Percentiles rank a stretch among this genome's conserved stretches.
These are phyloP conservation scores for Thielaviopsis ethacetica DNA, from an alignment of 2,329 filamentous ascomycete species.

Conservation along the genomic window DNA sequence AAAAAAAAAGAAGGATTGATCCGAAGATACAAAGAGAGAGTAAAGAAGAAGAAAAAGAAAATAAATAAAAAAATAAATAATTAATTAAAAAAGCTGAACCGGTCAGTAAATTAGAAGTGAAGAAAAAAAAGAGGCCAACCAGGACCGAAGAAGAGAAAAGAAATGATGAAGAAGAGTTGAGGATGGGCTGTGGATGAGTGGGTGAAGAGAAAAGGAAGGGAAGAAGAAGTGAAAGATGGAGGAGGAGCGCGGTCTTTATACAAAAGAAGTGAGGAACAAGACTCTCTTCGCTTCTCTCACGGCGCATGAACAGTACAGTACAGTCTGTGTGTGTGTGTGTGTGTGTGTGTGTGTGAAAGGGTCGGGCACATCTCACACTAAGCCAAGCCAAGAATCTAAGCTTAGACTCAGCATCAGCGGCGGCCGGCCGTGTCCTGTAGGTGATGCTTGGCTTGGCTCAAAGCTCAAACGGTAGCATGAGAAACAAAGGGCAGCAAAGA, in stretches of 20 bases:
- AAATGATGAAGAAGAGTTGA: background rate
- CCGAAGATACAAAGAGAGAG: constrained; percentile 3
- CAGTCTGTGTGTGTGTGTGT: no score
- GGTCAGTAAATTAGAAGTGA: constrained; percentile 8
- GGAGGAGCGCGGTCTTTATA: constrained; percentile 5
- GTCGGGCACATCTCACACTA: background rate
- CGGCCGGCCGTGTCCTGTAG: no score
- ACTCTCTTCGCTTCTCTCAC: background rate
- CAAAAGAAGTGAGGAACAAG: background rate
- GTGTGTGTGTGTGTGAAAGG: no score
- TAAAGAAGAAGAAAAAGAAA: constrained; percentile 14
- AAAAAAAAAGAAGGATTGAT: background rate
- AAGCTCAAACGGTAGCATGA: background rate
- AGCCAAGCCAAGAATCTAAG: background rate
- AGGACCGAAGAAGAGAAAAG: constrained; percentile 12
- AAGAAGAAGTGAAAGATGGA: background rate
- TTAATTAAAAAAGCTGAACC: constrained; percentile 12
- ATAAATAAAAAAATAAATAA: constrained; percentile 14
- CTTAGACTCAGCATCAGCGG: background rate
- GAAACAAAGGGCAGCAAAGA: background rate
- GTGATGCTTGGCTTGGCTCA: no score
- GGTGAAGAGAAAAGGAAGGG: constrained; percentile 9
- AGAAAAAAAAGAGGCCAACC: constrained; percentile 12
- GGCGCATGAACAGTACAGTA: background rate
- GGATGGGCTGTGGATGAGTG: constrained; percentile 7